Percentiles rank a stretch among this genome's conserved stretches.
These are phyloP conservation scores for Flaveria ramosissima DNA, from an alignment of 129 eudicot genomes.

Conservation along the genomic window DNA sequence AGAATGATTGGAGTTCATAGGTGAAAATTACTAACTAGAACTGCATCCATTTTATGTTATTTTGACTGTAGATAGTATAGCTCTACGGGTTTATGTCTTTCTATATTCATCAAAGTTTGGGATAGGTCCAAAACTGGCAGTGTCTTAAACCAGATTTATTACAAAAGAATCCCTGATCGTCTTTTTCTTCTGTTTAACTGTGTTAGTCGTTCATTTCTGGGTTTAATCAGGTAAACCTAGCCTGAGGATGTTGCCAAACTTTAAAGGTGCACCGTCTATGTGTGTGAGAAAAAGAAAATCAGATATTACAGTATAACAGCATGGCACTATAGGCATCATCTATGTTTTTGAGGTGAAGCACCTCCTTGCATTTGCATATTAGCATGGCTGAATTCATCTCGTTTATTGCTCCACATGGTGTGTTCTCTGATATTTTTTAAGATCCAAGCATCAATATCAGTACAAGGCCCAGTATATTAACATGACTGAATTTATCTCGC, in stretches of 20 bases:
- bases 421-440: conserved; percentile 7
- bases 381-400: background rate
- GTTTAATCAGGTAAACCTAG: conserved; percentile 2
- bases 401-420: conserved; percentile 5
- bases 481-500: background rate
- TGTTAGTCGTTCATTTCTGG: background rate
- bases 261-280: background rate
- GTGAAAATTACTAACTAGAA: too few species aligned
- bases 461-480: background rate
- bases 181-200: background rate
- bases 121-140: background rate
- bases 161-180: background rate
- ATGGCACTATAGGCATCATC: background rate
- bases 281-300: background rate
- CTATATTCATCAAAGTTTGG: background rate
- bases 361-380: too few species aligned
- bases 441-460: conserved; percentile 2
- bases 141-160: background rate
- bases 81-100: background rate
- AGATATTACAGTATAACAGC: background rate
- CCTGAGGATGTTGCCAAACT: background rate
- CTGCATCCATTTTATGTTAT: too few species aligned
- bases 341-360: background rate
- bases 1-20: too few species aligned
- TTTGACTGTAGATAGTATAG: background rate